Evolutionary conservation across 1,284 basidiomycete genomes (phyloP).

Genomic region (Naganishia cerealis): DNA sequence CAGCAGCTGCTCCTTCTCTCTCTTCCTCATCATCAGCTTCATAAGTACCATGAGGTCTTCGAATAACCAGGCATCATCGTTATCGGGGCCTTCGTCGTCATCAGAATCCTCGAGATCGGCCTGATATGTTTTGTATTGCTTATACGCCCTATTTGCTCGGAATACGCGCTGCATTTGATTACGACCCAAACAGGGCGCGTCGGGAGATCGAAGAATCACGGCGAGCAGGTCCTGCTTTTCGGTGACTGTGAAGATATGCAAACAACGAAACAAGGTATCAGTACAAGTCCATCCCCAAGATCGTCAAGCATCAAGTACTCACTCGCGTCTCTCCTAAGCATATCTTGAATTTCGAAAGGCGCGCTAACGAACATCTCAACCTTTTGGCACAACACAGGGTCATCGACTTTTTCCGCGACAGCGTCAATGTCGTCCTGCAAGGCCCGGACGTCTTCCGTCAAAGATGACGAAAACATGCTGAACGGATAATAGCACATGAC

Average conservation of each 20-base stretch:
- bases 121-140: slow-evolving; percentile 66
- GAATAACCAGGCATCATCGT: slow-evolving; percentile 91
- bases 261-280: not conserved
- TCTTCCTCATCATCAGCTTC: slow-evolving; percentile 72
- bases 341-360: slow-evolving; percentile 79
- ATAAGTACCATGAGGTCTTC: slow-evolving; percentile 82
- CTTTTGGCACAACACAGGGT: slow-evolving; percentile 83
- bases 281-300: not conserved
- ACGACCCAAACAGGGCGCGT: slow-evolving; percentile 70
- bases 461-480: slow-evolving; percentile 90
- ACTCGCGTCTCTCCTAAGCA: slow-evolving; percentile 77
- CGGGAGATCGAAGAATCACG: slow-evolving; percentile 76
- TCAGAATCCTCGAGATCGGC: slow-evolving; percentile 74
- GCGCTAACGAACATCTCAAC: slow-evolving; percentile 82
- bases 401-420: slow-evolving; percentile 84
- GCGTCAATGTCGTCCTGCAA: slow-evolving; percentile 81
- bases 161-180: slow-evolving; percentile 76
- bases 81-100: slow-evolving; percentile 84
- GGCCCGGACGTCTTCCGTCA: slow-evolving; percentile 82
- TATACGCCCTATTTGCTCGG: slow-evolving; percentile 72
- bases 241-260: slow-evolving; percentile 55
- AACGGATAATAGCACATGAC: not conserved
- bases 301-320: slow-evolving; percentile 39
- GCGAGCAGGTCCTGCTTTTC: slow-evolving; percentile 79
- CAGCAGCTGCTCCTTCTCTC: slow-evolving; percentile 89